These are phyloP conservation scores for Taxillus chinensis DNA, from an alignment of 164 flowering plant species.

Conservation along the genomic window DNA sequence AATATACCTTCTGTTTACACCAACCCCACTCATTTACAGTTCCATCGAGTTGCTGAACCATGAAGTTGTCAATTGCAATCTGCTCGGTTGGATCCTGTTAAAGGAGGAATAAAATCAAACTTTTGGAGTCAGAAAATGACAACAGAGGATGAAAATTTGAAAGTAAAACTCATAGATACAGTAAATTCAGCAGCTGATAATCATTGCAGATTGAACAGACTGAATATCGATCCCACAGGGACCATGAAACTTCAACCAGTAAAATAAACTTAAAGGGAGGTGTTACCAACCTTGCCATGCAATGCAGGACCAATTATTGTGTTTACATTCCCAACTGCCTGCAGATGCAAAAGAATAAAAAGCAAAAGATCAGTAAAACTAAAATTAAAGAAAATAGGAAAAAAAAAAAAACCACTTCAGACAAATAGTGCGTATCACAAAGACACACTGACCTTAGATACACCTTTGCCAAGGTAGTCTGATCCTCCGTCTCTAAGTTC, in stretches of 20 bases:
- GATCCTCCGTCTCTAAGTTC: conserved; percentile 84
- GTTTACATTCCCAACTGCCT: conserved; percentile 86
- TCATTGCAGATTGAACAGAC: no score
- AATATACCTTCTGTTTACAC: conserved; percentile 88
- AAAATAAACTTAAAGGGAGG: not conserved
- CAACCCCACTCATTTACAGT: conserved; percentile 94
- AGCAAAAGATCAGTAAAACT: not conserved
- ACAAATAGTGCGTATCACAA: not conserved
- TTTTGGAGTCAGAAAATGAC: no score
- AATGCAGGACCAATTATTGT: conserved; percentile 75
- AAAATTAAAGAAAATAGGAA: not conserved
- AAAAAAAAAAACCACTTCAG: not conserved
- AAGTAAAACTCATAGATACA: no score
- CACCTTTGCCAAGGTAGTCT: conserved; percentile 92
- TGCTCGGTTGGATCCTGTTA: conserved; percentile 76
- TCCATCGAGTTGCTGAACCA: conserved; percentile 91
- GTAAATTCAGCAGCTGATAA: no score
- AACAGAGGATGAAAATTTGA: no score
- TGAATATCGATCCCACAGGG: no score
- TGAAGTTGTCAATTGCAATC: conserved; percentile 60
- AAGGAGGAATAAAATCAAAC: not conserved
- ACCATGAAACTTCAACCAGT: no score
- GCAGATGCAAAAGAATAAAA: not conserved
- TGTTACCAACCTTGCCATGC: conserved; percentile 61
- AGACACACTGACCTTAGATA: conserved; percentile 43